phyloP scores from a whole-genome alignment of 352 stramenopile genomes.

The Phytophthora ramorum region DNA sequence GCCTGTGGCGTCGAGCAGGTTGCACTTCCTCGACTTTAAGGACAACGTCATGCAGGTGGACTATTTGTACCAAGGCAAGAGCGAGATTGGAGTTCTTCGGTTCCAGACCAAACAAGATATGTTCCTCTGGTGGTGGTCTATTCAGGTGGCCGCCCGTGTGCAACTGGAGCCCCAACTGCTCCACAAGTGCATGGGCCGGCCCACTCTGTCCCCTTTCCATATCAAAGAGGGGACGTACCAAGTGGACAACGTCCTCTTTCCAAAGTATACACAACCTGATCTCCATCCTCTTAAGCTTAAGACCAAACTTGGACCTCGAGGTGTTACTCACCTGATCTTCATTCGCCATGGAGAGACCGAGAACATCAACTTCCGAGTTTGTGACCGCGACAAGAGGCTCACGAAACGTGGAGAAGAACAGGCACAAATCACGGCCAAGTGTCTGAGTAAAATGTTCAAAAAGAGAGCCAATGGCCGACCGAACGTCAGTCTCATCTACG shows the following conservation, averaged over 20 bases:
- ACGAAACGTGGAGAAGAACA: conserved; percentile 68
- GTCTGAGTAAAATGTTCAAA: conserved; percentile 59
- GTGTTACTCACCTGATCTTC: conserved; percentile 72
- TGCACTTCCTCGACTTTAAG: conserved; percentile 63
- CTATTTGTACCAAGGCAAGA: conserved; percentile 62
- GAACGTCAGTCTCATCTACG: conserved; percentile 69
- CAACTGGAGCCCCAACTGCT: conserved; percentile 52
- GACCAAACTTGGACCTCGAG: conserved; percentile 18
- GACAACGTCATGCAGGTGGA: conserved; percentile 63
- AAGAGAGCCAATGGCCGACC: conserved; percentile 37
- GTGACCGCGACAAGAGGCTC: conserved; percentile 76
- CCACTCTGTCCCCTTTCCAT: conserved; percentile 51
- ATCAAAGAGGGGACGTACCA: conserved; percentile 60
- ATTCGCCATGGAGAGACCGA: conserved; percentile 80
- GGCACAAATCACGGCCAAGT: conserved; percentile 56
- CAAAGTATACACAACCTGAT: conserved; percentile 38
- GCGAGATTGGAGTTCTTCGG: conserved; percentile 49
- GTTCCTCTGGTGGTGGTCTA: conserved; percentile 82
- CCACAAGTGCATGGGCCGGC: conserved; percentile 56
- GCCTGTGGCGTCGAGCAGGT: conserved; percentile 50
- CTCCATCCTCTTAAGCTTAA: conserved; percentile 22
- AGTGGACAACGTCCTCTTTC: conserved; percentile 72
- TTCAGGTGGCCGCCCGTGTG: conserved; percentile 65
- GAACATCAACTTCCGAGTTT: conserved; percentile 87
- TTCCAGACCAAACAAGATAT: conserved; percentile 63